phyloP scores from a whole-genome alignment of 306 rosid species.

The Erythrophleum fordii region DNA sequence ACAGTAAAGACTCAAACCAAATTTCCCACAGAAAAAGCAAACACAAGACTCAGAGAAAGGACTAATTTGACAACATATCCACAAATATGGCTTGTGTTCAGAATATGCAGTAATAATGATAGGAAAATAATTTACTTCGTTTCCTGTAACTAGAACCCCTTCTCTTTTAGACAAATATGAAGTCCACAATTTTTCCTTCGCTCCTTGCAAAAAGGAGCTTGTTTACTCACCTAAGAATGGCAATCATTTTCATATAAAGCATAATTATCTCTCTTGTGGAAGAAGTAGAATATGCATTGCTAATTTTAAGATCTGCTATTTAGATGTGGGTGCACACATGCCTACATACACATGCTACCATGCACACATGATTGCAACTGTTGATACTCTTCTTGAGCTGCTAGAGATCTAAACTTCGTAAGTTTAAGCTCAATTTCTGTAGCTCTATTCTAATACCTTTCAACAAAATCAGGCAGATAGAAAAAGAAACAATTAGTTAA shows the following conservation, averaged over 20 bases:
- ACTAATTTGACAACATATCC: background rate
- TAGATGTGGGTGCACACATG: too few species aligned
- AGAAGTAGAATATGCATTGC: too few species aligned
- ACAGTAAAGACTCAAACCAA: background rate
- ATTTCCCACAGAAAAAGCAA: background rate
- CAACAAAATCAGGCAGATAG: background rate
- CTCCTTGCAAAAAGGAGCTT: background rate
- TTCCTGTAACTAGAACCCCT: background rate
- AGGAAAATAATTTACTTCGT: background rate
- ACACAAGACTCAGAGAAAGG: background rate
- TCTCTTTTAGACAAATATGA: background rate
- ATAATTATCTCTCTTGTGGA: too few species aligned
- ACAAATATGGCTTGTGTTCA: background rate
- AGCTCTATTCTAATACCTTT: background rate
- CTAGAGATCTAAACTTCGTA: background rate
- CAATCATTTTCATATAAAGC: background rate
- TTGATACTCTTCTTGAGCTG: background rate
- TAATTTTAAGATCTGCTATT: too few species aligned
- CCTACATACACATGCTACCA: too few species aligned
- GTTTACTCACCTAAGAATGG: background rate
- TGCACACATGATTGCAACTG: background rate
- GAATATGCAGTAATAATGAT: background rate
- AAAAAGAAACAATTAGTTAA: background rate
- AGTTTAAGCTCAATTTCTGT: background rate
- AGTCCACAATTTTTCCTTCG: background rate